phyloP scores from a whole-genome alignment of 345 rosid genomes.

The Erodium maritimum region DNA sequence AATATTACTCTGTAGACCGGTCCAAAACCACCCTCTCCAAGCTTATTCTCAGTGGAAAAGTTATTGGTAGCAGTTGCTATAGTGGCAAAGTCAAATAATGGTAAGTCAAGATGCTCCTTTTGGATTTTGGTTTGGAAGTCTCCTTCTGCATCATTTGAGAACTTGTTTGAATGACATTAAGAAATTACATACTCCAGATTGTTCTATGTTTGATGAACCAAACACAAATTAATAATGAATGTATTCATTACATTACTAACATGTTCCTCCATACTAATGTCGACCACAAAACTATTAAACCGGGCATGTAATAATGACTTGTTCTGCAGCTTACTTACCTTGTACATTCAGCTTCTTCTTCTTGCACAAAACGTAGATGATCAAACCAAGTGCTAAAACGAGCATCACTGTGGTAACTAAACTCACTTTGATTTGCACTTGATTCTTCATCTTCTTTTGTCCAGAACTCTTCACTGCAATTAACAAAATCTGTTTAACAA shows the following conservation, averaged over 20 bases:
- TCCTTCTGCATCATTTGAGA: background rate
- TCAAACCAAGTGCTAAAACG: background rate
- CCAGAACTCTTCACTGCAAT: background rate
- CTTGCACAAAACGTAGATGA: background rate
- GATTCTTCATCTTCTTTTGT: background rate
- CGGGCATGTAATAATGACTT: no score
- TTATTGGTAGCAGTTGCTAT: constrained; percentile 6
- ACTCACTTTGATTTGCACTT: background rate
- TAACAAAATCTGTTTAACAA: background rate
- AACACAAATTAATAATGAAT: no score
- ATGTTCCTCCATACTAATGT: no score
- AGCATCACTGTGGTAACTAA: background rate
- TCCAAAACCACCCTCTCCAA: constrained; percentile 23
- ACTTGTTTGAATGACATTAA: background rate
- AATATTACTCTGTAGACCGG: constrained; percentile 15
- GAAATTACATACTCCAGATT: background rate
- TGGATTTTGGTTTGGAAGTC: background rate
- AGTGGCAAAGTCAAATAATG: constrained; percentile 1
- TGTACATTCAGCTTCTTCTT: background rate
- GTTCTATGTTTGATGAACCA: no score
- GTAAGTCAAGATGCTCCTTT: background rate
- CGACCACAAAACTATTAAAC: no score
- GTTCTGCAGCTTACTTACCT: background rate
- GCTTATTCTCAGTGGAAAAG: constrained; percentile 7
- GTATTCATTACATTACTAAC: no score